Conservation (phyloP, 768 basidiomycete species). For the Mycena maculata region DNA sequence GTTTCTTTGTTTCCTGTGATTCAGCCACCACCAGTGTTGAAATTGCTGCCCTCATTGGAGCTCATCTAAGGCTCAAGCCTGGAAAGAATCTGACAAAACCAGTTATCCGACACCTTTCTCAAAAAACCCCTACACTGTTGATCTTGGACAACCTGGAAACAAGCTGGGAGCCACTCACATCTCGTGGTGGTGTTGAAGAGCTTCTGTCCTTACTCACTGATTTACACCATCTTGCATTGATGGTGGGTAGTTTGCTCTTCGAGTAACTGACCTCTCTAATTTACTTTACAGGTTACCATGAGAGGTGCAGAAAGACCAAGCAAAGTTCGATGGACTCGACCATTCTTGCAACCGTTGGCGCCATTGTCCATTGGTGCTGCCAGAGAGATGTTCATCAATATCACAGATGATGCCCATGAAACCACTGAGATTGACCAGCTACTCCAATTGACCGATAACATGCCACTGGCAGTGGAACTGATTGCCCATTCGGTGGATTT, state of each 20-base stretch:
- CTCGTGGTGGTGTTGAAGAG: constrained; percentile 6
- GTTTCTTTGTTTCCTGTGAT: too few relatives aligned
- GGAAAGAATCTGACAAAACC: neutral
- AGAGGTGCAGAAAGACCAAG: constrained; percentile 10
- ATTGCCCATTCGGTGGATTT: constrained; percentile 1
- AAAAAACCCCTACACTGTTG: neutral
- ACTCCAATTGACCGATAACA: too few relatives aligned
- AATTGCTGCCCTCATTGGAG: too few relatives aligned
- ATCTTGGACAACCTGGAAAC: constrained; percentile 5
- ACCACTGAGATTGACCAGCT: neutral
- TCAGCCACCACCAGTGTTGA: too few relatives aligned
- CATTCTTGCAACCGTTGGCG: neutral
- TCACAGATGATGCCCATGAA: neutral
- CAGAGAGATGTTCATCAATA: constrained; percentile 3
- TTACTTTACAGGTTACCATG: constrained; percentile 7
- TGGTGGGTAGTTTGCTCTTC: too few relatives aligned
- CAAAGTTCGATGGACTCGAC: too few relatives aligned
- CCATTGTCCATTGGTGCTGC: constrained; percentile 4
- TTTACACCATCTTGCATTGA: neutral
- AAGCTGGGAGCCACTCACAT: neutral
- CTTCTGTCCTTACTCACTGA: constrained; percentile 10
- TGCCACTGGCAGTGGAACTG: too few relatives aligned
- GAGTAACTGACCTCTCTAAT: too few relatives aligned
- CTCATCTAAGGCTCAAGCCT: neutral
- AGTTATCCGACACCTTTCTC: neutral